Base-by-base conservation (phyloP, 495 filamentous ascomycete genomes). In the Melanomma pulvis-pyrius region DNA sequence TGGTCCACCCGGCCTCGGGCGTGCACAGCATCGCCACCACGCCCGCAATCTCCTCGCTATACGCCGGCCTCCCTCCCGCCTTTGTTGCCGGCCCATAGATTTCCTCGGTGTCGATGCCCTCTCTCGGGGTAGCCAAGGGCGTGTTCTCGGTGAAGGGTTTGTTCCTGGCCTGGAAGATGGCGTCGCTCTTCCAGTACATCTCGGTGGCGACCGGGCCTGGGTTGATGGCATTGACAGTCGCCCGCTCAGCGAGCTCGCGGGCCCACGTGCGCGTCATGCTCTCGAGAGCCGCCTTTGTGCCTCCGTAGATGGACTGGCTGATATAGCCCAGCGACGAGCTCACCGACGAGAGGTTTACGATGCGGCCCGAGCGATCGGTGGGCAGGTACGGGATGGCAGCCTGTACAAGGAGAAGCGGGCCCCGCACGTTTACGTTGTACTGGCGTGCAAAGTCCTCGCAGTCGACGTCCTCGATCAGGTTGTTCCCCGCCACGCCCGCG, bases 261-360 rank as follows among this genome's bases (percentile, higher is more conserved):
- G 87, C 80, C 93, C 92, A 97, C 1, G 90, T 92, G 9, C 93
- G 82, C 12, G 92, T 96, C 92, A 96, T 94, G n/a, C 89, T 84
- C 67, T 97, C 93, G 32, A 96, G 71, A 0, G 93, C 92, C 0
- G 90, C 92, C 76, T 97, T 97, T 68, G 88, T 93, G 2, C 92
- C 92, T 41, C 90, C 91, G 73, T 96, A 97, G 32, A 96, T 85
- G 7, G 83, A 83, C 76, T 94, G 90, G 6, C 81, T 83, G 1
- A 79, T 73, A 76, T 91, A 91, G 0, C 92, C 92, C 12, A 88
- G 74, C 3, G 82, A 82, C 1, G 89, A 83, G 5, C 87, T 83
- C 8, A 96, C 87, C 62, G 83, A 87, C 15, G 86, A 90, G 67
- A 96, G 73, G 75, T 92, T 96, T 61, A 97, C 81, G 71, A 96